Evolutionary conservation across 306 rosid genomes (phyloP), one percentile per base, ranked within the genome.

Genomic region (Pueraria montana): DNA sequence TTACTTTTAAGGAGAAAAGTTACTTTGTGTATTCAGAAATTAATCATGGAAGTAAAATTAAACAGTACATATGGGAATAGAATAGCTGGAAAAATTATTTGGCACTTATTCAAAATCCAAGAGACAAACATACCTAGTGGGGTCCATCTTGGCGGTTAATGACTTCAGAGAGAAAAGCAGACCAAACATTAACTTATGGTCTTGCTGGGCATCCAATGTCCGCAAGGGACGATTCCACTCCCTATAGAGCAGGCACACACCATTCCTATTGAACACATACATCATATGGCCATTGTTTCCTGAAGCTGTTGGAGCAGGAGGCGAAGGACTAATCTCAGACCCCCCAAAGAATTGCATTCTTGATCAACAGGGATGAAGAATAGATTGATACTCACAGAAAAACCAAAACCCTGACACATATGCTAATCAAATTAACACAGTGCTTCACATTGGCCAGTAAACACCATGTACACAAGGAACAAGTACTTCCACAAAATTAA

Each of bases 141-240:
- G 99, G 50, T 96, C 99, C 98, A 96, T 96, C 87, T 92, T 94
- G 71, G 98, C 96, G 77, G 98, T 94, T 42, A 96, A 81, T 46
- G 99, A 96, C 87, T 94, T 96, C 78, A 96, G 98, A 20, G 97
- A 96, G 84, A 96, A 96, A 71, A 96, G 98, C 56, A 96, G 80
- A 53, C 99, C 99, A 84, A 96, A 96, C 98, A 94, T 94, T 75
- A 96, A 93, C 88, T 96, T 96, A 80, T 96, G 99, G 79, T 96
- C 99, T 85, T 96, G 99, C 34, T 92, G 97, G 21, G 91, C 84
- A 81, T 90, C 83, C 84, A 96, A 86, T 5, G 99, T 96, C 50
- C 92, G 89, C 50, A 92, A 87, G 43, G 99, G 98, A 4, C 98
- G 98, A 86, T 91, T 92, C 99, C 98, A 96, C 73, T 96, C 99